phyloP scores from a whole-genome alignment of 2,329 filamentous ascomycete genomes.

The Epichloe hybrida region DNA sequence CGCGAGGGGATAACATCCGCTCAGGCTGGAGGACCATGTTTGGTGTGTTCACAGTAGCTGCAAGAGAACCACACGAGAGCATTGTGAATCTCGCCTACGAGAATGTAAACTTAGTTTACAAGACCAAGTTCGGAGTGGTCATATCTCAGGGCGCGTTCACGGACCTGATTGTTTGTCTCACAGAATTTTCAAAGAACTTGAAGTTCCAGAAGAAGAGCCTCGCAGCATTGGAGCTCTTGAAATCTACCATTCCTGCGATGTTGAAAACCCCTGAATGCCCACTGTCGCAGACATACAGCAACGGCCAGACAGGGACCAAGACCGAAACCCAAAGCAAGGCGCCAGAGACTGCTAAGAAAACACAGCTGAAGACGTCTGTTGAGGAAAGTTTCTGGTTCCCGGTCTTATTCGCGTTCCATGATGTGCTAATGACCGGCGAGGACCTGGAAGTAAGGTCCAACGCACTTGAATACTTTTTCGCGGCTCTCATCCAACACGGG shows the following conservation, averaged over 20 bases:
- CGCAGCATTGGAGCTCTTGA: slow-evolving; percentile 87
- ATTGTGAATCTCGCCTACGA: slow-evolving; percentile 97
- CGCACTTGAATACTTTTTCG: slow-evolving; percentile 93
- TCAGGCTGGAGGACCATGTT: slow-evolving; percentile 99
- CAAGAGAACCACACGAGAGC: slow-evolving; percentile 84
- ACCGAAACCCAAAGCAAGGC: slow-evolving; percentile 30
- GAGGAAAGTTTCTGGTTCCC: slow-evolving; percentile 99
- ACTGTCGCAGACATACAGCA: slow-evolving; percentile 50
- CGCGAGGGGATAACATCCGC: slow-evolving; percentile 87
- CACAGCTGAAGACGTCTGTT: slow-evolving; percentile 67
- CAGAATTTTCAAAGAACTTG: slow-evolving; percentile 98
- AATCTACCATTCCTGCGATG: slow-evolving; percentile 89
- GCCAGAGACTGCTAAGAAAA: slow-evolving; percentile 32
- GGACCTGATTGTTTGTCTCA: slow-evolving; percentile 89
- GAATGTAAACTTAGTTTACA: slow-evolving; percentile 92
- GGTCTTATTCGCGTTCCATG: slow-evolving; percentile 94
- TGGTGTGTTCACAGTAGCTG: slow-evolving; percentile 92
- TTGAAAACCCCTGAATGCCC: slow-evolving; percentile 91
- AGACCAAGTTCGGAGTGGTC: slow-evolving; percentile 86
- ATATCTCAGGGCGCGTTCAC: slow-evolving; percentile 95
- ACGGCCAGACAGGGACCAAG: slow-evolving; percentile 17
- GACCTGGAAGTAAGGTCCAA: slow-evolving; percentile 87
- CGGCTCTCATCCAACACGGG: slow-evolving; percentile 79
- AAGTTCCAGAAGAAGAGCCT: slow-evolving; percentile 98
- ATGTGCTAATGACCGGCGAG: slow-evolving; percentile 97